phyloP scores from a whole-genome alignment of 495 filamentous ascomycete genomes.

The Annulohypoxylon nitens region DNA sequence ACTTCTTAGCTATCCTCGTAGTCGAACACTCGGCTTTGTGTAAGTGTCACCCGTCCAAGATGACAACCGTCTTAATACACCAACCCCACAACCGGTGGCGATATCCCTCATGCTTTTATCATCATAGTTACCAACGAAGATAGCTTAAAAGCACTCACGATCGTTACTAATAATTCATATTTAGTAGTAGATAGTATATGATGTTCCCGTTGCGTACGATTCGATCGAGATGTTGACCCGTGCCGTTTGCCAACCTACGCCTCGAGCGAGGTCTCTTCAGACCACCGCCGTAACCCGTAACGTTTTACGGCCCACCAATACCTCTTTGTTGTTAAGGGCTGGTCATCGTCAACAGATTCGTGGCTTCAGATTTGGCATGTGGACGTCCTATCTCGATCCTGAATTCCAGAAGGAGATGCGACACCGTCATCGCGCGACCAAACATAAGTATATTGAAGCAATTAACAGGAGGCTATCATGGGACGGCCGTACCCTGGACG shows the following conservation, averaged over 20 bases:
- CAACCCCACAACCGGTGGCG: conserved; percentile 18
- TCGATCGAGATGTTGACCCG: conserved; percentile 55
- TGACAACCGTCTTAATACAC: conserved; percentile 7
- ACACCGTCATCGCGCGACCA: conserved; percentile 54
- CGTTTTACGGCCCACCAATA: conserved; percentile 33
- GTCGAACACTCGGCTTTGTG: conserved; percentile 36
- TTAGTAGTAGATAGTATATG: conserved; percentile 23
- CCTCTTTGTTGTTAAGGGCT: conserved; percentile 29
- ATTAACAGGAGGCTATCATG: conserved; percentile 54
- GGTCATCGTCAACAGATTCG: conserved; percentile 57
- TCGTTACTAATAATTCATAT: conserved; percentile 16
- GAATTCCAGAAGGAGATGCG: conserved; percentile 55
- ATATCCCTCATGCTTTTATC: conserved; percentile 14
- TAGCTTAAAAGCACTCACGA: background rate
- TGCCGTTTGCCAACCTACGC: conserved; percentile 44
- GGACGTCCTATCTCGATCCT: conserved; percentile 58
- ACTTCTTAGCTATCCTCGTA: conserved; percentile 14
- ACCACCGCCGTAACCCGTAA: conserved; percentile 34
- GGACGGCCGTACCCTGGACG: conserved; percentile 52
- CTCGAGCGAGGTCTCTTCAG: conserved; percentile 51
- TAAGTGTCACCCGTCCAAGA: conserved; percentile 26
- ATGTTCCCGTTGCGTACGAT: conserved; percentile 31
- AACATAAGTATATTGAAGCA: conserved; percentile 58
- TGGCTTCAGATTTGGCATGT: conserved; percentile 60
- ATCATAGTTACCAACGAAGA: background rate